Base-by-base conservation (phyloP, 2,329 filamentous ascomycete genomes). In the Pezicula radicicola region DNA sequence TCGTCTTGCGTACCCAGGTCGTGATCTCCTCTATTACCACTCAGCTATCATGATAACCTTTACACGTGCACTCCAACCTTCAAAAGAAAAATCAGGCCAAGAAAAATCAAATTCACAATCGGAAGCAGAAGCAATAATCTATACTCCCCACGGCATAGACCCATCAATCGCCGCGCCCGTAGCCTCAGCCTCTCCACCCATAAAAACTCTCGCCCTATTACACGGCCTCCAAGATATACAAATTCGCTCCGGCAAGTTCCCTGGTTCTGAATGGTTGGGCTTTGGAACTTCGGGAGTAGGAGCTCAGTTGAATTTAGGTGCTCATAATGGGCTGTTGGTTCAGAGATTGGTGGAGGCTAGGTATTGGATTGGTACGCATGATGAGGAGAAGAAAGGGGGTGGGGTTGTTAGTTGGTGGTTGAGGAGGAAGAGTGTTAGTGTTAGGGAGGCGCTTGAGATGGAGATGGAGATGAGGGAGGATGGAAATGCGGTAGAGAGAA, bases 291-390 rank as follows among this genome's bases (percentile, higher is more conserved):
- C 9, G 9, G 27, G 19, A 4, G 67, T 80, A 18, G 69, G 69
- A 1, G 77, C 80, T 61, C 83, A 86, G 64, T 69, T 86, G 33
- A 88, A 87, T 55, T 74, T 87, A 15, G 84, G 84, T 2, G 84
- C 77, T 0, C 71, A 79, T 53, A 87, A 87, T 60, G 84, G 80
- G 0, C 66, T 85, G 15, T 71, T 77, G 52, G 79, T 80, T 3
- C 81, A 81, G 52, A 66, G 73, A 15, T 66, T 76, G 4, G 66
- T 80, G 28, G 69, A 73, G 2, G 79, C 81, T 0, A 77, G 72
- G 57, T 87, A 87, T 60, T 88, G 84, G 84, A 68, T 87, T 16
- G 77, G 76, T 0, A 87, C 84, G 25, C 84, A 88, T 58, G 83
- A 86, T 57, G 84, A 87, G 64, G 70, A 79, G 4, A 87, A 87